Base-by-base conservation (phyloP, 176 grass and related monocot genomes). In the Oryza longistaminata region DNA sequence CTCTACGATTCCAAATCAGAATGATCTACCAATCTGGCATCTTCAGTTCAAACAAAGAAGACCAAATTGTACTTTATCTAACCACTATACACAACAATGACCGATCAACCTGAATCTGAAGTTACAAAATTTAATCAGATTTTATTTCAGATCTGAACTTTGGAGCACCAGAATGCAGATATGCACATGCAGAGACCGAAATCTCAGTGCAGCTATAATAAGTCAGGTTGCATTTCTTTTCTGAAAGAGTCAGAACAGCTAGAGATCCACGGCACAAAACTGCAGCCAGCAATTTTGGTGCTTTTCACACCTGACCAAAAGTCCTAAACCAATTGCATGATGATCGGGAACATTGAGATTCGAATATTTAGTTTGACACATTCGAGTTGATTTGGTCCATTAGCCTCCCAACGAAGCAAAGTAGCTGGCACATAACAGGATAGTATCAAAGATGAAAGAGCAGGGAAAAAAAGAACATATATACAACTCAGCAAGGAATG, bases 321-420 rank as follows among this genome's bases (percentile, higher is more conserved):
- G 39, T 40, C 39, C 39, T 8, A 40, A 40, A 52, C 5, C 27
- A 83, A 52, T 64, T 1, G 27, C 26, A 22, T 67, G 14, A 80
- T 80, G 9, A 88, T 68, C 74, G 74, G 68, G 70, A 68, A 74
- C 55, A 66, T 46, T 66, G 9, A 7, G 9, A 67, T 9, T 10
- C 58, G 2, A 52, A 37, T 48, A 22, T 58, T 58, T 83, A 15
- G 66, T 58, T 11, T 49, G 22, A 31, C 66, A 61, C 25, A 27
- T 70, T 66, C 60, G 25, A 13, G 19, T 84, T 88, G 75, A 84
- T 69, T 58, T 19, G 83, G 55, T 86, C 88, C 55, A 46, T 25
- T 82, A 22, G 5, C 53, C 24, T 46, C 13, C 24, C 21, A 45
- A 60, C 2, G 65, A 86, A 86, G 73, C 66, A 72, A 44, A 10